A percentile compares a stretch with the other conserved stretches of the same genome.
Evolutionary conservation across 257 asterid species (phyloP).

Genomic region (Prunella vulgaris): DNA sequence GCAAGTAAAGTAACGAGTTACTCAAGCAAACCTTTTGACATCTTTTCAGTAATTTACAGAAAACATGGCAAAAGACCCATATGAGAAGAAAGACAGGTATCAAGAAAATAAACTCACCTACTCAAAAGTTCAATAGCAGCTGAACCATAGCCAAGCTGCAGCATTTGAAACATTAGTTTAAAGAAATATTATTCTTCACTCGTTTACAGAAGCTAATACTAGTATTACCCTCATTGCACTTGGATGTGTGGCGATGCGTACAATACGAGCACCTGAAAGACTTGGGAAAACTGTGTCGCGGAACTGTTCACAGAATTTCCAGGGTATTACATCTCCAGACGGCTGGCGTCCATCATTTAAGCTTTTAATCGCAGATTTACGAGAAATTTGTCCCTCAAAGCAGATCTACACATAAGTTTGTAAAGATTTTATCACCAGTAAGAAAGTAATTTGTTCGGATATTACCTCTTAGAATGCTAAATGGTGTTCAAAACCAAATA

Average conservation of each 20-base stretch:
- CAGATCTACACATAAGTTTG: conserved; percentile 43
- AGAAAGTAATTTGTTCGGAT: not conserved
- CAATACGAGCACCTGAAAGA: conserved; percentile 95
- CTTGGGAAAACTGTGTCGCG: conserved; percentile 69
- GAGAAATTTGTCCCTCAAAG: conserved; percentile 91
- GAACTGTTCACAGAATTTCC: conserved; percentile 88
- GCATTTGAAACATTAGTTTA: conserved; percentile 13
- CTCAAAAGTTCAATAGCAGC: conserved; percentile 73
- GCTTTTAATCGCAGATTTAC: conserved; percentile 60
- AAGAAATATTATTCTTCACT: conserved; percentile 8
- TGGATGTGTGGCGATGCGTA: conserved; percentile 97
- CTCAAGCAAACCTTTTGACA: no score
- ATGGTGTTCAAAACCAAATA: not conserved
- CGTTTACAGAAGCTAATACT: conserved; percentile 1
- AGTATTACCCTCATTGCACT: conserved; percentile 85
- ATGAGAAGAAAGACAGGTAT: conserved; percentile 13
- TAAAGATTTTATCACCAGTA: conserved; percentile 1
- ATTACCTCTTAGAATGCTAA: not conserved
- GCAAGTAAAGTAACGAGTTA: no score
- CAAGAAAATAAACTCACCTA: conserved; percentile 43
- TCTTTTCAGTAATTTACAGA: not conserved
- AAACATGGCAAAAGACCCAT: not conserved
- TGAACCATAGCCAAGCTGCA: conserved; percentile 92
- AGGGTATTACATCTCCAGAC: conserved; percentile 89
- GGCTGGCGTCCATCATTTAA: conserved; percentile 73